Evolutionary conservation across 108 stramenopile species (phyloP), one percentile per base, ranked within the genome.

Genomic region (Craspedostauros australis): DNA sequence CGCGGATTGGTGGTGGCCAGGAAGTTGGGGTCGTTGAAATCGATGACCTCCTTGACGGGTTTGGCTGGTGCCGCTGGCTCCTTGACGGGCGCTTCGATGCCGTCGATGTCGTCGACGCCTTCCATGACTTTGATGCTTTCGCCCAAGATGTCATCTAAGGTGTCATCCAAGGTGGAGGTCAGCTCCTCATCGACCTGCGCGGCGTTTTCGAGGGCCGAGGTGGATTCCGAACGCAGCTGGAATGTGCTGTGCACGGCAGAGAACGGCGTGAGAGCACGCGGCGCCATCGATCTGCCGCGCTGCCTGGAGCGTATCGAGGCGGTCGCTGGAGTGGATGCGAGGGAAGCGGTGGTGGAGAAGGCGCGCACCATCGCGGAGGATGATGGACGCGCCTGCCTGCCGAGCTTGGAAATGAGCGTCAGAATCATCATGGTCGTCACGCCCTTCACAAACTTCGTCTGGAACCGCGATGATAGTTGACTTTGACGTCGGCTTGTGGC

Each of bases 1-100:
- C 60, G 76, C 23, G 92, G 92, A 64, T 93, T 87, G 54, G 72
- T 73, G 12, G 79, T 90, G 27, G 79, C 78, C 1, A 89, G 53
- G 49, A 80, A 84, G 48, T 80, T 83, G 7, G 73, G 82, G 70
- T 90, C 70, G 16, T 50, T 50, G 47, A 55, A 84, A 54, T 88
- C 79, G 2, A 45, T 12, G 56, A 77, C 76, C 38, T 57, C 55
- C 43, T 72, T 67, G 24, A 66, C 46, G 5, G 67, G 34, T 1
- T 55, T 54, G 16, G 50, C 51, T 8, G 68, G 56, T 32, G 70
- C 34, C 1, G 72, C 53, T 5, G 31, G 72, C 46, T 51, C 66
- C 58, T 37, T 57, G 9, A 44, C 49, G 3, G 51, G 23, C n/a
- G 19, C 37, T 11, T 43, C 44, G 14, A 42, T 58, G 9, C 27